phyloP scores from a whole-genome alignment of 441 rosid genomes.

The Metrosideros polymorpha region DNA sequence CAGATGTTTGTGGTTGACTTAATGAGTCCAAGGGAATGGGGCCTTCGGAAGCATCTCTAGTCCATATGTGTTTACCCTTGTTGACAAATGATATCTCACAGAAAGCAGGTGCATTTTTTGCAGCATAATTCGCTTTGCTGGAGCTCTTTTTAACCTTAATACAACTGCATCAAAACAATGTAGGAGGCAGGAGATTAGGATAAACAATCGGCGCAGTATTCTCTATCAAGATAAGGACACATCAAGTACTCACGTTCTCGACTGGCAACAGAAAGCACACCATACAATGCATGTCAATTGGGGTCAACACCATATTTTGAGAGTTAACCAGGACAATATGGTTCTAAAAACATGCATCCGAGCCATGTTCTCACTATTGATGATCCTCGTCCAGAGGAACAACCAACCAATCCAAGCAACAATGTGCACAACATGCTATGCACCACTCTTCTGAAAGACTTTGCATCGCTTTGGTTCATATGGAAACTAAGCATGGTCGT shows the following conservation, averaged over 20 bases:
- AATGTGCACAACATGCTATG: not conserved
- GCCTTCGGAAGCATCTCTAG: slow-evolving; percentile 38
- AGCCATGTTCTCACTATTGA: not conserved
- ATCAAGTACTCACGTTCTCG: not conserved
- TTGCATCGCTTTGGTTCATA: not conserved
- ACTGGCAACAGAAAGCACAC: not conserved
- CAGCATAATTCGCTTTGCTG: slow-evolving; percentile 34
- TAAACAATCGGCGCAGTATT: not conserved
- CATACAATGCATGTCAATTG: not conserved
- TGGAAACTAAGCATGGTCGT: not conserved
- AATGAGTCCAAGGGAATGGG: not conserved
- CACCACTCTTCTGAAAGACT: not conserved
- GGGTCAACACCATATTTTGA: not conserved
- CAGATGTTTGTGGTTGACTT: slow-evolving; percentile 1
- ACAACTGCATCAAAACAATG: slow-evolving; percentile 32
- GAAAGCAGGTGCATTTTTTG: slow-evolving; percentile 34
- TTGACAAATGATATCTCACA: slow-evolving; percentile 60
- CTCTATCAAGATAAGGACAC: not conserved
- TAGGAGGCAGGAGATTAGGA: not conserved
- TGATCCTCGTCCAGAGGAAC: not conserved
- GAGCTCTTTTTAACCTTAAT: slow-evolving; percentile 40
- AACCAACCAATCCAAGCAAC: not conserved
- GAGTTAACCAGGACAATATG: not conserved
- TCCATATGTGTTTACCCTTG: slow-evolving; percentile 54
- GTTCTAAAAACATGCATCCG: not conserved